A percentile compares a stretch with the other conserved stretches of the same genome.
Evolutionary conservation across 495 filamentous ascomycete species (phyloP).

Genomic region (Cryomyces antarcticus): DNA sequence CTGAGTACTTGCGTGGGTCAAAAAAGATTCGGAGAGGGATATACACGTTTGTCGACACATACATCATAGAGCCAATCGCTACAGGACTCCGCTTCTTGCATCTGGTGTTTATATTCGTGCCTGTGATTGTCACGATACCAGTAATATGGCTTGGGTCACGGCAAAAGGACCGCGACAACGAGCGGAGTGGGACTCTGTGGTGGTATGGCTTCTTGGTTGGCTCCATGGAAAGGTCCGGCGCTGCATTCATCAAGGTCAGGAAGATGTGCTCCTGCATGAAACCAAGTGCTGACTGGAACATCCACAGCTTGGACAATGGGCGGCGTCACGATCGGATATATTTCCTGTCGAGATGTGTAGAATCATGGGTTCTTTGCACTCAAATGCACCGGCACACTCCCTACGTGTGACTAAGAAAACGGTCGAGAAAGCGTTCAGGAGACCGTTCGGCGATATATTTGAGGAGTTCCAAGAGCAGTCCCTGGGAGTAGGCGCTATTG

Average conservation of each 20-base stretch:
- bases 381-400: slow-evolving; percentile 80
- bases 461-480: slow-evolving; percentile 88
- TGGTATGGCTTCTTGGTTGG: slow-evolving; percentile 85
- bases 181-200: slow-evolving; percentile 68
- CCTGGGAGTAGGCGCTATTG: slow-evolving; percentile 87
- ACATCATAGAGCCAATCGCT: slow-evolving; percentile 68
- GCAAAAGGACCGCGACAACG: slow-evolving; percentile 37
- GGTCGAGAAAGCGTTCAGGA: slow-evolving; percentile 58
- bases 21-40: slow-evolving; percentile 30
- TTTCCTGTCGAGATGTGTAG: slow-evolving; percentile 88
- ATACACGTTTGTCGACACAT: slow-evolving; percentile 43
- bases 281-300: neutral
- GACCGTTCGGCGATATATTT: slow-evolving; percentile 77
- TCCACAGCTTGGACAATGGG: slow-evolving; percentile 88
- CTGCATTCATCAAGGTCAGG: slow-evolving; percentile 89
- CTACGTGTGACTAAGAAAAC: slow-evolving; percentile 59
- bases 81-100: slow-evolving; percentile 75
- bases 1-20: slow-evolving; percentile 36
- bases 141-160: slow-evolving; percentile 56
- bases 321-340: slow-evolving; percentile 88
- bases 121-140: slow-evolving; percentile 64
- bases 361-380: slow-evolving; percentile 89
- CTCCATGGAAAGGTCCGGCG: slow-evolving; percentile 83
- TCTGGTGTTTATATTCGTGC: slow-evolving; percentile 73
- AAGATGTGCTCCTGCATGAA: neutral